Evolutionary conservation across 257 asterid genomes (phyloP), one percentile per base, ranked within the genome.

Genomic region (Jacaranda mimosifolia): DNA sequence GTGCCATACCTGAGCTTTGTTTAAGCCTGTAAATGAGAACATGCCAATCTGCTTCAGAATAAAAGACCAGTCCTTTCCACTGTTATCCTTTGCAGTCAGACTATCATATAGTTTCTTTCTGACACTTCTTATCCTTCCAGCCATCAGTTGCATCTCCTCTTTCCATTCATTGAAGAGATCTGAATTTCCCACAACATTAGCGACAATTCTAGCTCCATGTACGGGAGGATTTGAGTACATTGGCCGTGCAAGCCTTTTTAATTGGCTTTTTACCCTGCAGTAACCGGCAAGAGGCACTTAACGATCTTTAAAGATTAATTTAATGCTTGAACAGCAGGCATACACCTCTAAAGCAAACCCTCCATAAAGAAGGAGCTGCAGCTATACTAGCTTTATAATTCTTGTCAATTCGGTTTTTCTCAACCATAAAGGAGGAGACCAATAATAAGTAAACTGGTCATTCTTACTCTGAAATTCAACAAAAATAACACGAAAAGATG

Each of bases 161-260:
- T 93, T 93, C 99, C 99, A 95, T 67, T 93, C 97, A 53, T 82
- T 77, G 82, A 93, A 93, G 48, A 95, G 89, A 71, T 86, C 96
- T 3, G 93, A 80, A 75, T 66, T 89, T 48, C 99, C 99, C 52
- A 95, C 98, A 67, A 95, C 87, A 68, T 91, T 90, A 69, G 99
- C 96, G 65, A 95, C 99, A 77, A 95, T 90, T 82, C 81, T 89
- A 45, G 99, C 99, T 81, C 99, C 99, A 39, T 95, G 99, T 60
- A 95, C 60, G 14, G 99, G 97, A 78, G 99, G 99, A 80, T 95
- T 95, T 39, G 98, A 95, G 90, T 93, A 93, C 98, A 95, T 95
- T 73, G 99, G 98, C 35, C 99, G 88, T 36, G 99, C 99, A 69
- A 93, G 81, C 87, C 98, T 87, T 84, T 93, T 95, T 81, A 93